phyloP scores from a whole-genome alignment of 2,329 filamentous ascomycete genomes.

The Botryosphaeria dothidea region DNA sequence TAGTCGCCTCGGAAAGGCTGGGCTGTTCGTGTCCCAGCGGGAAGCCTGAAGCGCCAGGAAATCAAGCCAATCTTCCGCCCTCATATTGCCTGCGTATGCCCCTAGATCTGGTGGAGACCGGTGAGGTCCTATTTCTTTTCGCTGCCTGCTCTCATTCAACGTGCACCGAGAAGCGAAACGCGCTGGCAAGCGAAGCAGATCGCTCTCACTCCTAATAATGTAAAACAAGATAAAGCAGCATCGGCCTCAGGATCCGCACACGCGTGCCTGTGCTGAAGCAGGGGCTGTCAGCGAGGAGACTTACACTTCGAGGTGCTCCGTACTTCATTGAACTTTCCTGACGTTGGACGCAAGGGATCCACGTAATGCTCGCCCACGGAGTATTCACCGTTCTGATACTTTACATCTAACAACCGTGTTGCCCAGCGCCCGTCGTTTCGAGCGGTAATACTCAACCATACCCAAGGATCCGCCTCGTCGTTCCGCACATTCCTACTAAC shows the following conservation, averaged over 20 bases:
- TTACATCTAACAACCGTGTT: not conserved
- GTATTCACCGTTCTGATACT: not conserved
- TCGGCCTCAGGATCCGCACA: not conserved
- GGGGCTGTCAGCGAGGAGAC: slow-evolving; percentile 9
- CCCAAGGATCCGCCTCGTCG: not conserved
- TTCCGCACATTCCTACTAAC: slow-evolving; percentile 1
- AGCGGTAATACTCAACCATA: not conserved
- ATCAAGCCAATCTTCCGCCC: not conserved
- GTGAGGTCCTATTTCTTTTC: not conserved
- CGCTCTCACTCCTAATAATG: slow-evolving; percentile 9
- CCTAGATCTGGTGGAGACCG: not conserved
- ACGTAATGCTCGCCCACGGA: not conserved
- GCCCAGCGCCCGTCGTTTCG: not conserved
- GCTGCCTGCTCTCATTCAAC: not conserved
- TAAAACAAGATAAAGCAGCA: slow-evolving; percentile 5
- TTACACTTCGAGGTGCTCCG: not conserved
- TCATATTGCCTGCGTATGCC: not conserved
- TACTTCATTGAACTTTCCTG: slow-evolving; percentile 4
- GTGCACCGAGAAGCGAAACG: slow-evolving; percentile 9
- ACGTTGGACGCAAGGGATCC: not conserved
- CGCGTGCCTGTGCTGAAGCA: slow-evolving; percentile 10
- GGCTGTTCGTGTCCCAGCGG: not conserved
- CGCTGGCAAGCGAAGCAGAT: slow-evolving; percentile 11
- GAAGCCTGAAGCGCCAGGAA: not conserved
- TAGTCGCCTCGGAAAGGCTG: not conserved